Percentiles rank a stretch among this genome's conserved stretches.
These are phyloP conservation scores for Leishmania major DNA, from an alignment of 208 protist genomes.

Conservation along the genomic window DNA sequence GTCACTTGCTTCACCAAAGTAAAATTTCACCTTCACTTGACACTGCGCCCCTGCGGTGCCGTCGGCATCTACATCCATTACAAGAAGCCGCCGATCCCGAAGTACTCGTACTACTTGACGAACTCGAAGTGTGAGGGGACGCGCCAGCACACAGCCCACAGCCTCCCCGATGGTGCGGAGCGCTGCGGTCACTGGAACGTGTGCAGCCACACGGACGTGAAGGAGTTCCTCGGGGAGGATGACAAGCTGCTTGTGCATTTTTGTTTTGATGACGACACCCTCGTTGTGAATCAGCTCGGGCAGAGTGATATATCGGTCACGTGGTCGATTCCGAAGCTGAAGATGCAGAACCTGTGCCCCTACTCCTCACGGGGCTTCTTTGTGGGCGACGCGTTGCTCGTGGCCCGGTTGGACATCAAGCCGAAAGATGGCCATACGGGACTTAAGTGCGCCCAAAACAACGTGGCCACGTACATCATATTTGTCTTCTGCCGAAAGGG, in stretches of 20 bases:
- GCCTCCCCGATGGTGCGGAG: slow-evolving; percentile 71
- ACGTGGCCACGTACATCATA: slow-evolving; percentile 61
- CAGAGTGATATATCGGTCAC: slow-evolving; percentile 43
- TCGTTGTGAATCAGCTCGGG: slow-evolving; percentile 37
- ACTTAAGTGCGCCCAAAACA: slow-evolving; percentile 31
- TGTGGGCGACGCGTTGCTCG: slow-evolving; percentile 45
- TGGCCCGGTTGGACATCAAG: slow-evolving; percentile 67
- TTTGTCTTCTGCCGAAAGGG: slow-evolving; percentile 80
- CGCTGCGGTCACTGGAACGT: slow-evolving; percentile 91
- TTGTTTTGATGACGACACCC: slow-evolving; percentile 76
- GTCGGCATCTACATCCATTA: slow-evolving; percentile 89
- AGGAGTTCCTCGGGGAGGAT: slow-evolving; percentile 49
- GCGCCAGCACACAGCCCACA: slow-evolving; percentile 91
- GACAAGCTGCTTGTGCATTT: slow-evolving; percentile 66
- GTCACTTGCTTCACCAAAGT: slow-evolving; percentile 57
- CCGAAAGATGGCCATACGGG: slow-evolving; percentile 35
- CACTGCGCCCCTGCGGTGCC: slow-evolving; percentile 47
- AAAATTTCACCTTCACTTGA: slow-evolving; percentile 91
- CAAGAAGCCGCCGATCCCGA: slow-evolving; percentile 84
- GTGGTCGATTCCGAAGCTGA: slow-evolving; percentile 72
- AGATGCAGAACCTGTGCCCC: slow-evolving; percentile 69
- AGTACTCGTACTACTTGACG: slow-evolving; percentile 89
- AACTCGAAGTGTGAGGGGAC: slow-evolving; percentile 65
- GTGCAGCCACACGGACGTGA: slow-evolving; percentile 57
- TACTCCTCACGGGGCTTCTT: slow-evolving; percentile 73